Percentiles rank a stretch among this genome's conserved stretches.
Evolutionary conservation across 148 eudicot genomes (phyloP).

Genomic region (Nepenthes gracilis): DNA sequence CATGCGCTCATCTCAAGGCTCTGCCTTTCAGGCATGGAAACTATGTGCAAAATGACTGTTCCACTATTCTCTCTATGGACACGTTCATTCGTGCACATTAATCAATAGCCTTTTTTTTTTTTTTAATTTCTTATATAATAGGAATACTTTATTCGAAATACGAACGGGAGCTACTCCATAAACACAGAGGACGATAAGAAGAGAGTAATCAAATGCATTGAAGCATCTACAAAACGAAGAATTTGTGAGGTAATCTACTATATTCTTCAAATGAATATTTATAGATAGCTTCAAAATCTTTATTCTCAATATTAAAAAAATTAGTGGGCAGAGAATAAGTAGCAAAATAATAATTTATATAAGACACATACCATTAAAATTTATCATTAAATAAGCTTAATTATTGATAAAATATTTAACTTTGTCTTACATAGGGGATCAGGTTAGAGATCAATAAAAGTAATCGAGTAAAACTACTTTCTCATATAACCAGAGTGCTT

Average conservation of each 20-base stretch:
- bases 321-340: no score
- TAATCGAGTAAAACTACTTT: slow-evolving; percentile 27
- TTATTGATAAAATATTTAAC: no score
- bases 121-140: slow-evolving; percentile 1
- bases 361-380: no score
- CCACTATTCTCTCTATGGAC: neutral
- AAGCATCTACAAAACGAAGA: slow-evolving; percentile 50
- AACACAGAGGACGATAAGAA: slow-evolving; percentile 43
- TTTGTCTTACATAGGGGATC: slow-evolving; percentile 26
- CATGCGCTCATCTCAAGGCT: slow-evolving; percentile 30
- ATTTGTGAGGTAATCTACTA: slow-evolving; percentile 36
- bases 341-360: no score
- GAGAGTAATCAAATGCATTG: slow-evolving; percentile 46
- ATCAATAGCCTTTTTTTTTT: no score
- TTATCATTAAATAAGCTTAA: no score
- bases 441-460: slow-evolving; percentile 23
- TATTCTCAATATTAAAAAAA: no score
- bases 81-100: neutral
- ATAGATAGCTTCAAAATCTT: no score
- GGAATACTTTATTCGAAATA: slow-evolving; percentile 56
- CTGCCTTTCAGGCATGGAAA: slow-evolving; percentile 44
- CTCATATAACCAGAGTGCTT: no score
- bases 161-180: slow-evolving; percentile 32
- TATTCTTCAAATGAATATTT: no score
- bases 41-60: neutral